These are phyloP conservation scores for Sporodiniella umbellata DNA, from an alignment of 371 early-diverging fungal species.

Conservation along the genomic window DNA sequence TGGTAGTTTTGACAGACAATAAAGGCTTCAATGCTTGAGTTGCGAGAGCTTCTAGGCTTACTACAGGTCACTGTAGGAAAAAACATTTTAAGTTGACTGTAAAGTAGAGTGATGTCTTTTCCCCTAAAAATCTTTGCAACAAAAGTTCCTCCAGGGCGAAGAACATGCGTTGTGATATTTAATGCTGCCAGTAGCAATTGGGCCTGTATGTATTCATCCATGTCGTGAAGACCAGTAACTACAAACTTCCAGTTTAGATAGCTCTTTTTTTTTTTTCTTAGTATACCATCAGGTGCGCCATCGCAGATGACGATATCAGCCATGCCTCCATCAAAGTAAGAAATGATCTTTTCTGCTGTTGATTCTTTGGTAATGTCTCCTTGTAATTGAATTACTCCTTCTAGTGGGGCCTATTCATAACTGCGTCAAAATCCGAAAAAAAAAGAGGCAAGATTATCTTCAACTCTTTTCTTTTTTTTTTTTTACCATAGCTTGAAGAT, in stretches of 20 bases:
- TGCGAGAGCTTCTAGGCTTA: constrained; percentile 95
- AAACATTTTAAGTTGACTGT: constrained; percentile 89
- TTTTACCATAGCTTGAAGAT: constrained; percentile 94
- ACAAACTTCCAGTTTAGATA: neutral
- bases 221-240: constrained; percentile 97
- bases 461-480: too few species aligned
- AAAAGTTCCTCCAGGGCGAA: constrained; percentile 89
- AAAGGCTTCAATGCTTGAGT: constrained; percentile 91
- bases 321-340: constrained; percentile 81
- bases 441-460: neutral
- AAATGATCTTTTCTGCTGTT: constrained; percentile 89
- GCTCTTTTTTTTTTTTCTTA: neutral
- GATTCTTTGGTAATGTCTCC: constrained; percentile 98
- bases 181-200: constrained; percentile 93
- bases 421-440: neutral
- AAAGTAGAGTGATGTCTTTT: constrained; percentile 85
- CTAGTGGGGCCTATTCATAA: constrained; percentile 75
- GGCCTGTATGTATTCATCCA: constrained; percentile 99
- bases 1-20: constrained; percentile 88
- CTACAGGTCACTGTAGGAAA: constrained; percentile 86
- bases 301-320: constrained; percentile 98
- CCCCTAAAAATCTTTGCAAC: constrained; percentile 97
- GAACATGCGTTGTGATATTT: constrained; percentile 91
- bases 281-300: constrained; percentile 95
- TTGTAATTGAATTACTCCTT: constrained; percentile 92